Percentiles rank a stretch among this genome's conserved stretches.
These are phyloP conservation scores for Vinca minor DNA, from an alignment of 257 asterid genomes.

Conservation along the genomic window DNA sequence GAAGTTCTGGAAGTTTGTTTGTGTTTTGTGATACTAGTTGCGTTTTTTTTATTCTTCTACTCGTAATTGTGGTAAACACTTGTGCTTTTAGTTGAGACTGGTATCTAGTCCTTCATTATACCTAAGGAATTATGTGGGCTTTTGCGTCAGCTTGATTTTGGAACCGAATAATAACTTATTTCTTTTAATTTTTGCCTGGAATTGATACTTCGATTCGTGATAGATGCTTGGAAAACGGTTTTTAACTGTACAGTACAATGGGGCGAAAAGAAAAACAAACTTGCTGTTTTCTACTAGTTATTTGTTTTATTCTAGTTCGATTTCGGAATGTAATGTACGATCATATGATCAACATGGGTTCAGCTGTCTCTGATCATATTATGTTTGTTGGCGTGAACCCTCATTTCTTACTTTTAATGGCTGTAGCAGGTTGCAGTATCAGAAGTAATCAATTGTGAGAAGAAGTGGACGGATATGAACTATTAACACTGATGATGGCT, in stretches of 20 bases:
- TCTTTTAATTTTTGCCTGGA: not conserved
- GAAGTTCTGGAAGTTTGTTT: not conserved
- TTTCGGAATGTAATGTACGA: not conserved
- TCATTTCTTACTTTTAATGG: conserved; percentile 17
- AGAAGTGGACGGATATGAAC: conserved; percentile 32
- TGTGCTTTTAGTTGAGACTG: not conserved
- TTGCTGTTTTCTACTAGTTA: not conserved
- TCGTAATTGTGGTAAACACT: not conserved
- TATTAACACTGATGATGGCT: conserved; percentile 48
- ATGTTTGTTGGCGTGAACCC: conserved; percentile 1
- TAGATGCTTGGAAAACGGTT: not conserved
- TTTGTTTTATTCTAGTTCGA: not conserved
- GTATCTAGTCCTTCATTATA: not conserved
- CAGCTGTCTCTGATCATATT: not conserved
- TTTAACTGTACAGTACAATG: not conserved
- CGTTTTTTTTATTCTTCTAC: not conserved
- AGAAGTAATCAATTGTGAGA: conserved; percentile 18
- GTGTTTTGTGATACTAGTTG: not conserved
- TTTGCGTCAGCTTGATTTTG: not conserved
- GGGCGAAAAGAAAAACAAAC: not conserved
- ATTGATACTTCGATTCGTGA: not conserved
- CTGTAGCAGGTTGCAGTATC: conserved; percentile 20
- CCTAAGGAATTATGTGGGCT: not conserved
- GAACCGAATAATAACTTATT: not conserved
- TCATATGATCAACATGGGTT: not conserved